These are phyloP conservation scores for Pestalotiopsis sp. DNA, from an alignment of 2,329 filamentous ascomycete genomes.

Conservation along the genomic window DNA sequence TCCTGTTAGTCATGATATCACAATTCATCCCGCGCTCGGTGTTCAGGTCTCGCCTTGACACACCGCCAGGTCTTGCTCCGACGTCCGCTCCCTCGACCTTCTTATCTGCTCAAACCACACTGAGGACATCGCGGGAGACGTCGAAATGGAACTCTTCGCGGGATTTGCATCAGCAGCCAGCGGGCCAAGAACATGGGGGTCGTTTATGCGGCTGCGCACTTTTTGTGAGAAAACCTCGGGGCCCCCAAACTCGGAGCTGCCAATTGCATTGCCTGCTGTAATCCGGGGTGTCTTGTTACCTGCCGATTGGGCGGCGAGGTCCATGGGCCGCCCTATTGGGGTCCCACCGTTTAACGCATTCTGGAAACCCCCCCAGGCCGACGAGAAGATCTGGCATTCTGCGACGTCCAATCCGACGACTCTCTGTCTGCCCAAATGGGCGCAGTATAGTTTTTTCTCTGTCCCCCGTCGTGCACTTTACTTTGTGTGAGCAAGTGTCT, in stretches of 20 bases:
- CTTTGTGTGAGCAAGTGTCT: background rate
- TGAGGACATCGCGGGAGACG: background rate
- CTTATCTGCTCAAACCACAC: background rate
- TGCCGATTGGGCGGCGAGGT: background rate
- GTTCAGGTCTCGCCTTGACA: background rate
- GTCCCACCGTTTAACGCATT: background rate
- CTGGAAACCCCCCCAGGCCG: background rate
- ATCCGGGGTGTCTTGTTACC: background rate
- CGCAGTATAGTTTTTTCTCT: background rate
- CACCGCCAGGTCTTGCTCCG: conserved; percentile 1
- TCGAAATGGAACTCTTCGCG: background rate
- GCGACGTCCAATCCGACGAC: background rate
- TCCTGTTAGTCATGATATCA: conserved; percentile 6
- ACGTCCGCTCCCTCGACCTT: background rate
- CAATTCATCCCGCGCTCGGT: background rate
- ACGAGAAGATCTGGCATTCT: background rate
- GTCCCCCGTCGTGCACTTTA: background rate
- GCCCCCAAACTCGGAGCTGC: background rate
- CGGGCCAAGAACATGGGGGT: background rate
- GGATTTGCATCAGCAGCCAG: background rate
- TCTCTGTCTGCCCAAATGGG: background rate
- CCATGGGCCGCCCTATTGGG: background rate
- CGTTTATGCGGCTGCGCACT: background rate
- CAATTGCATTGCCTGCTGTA: background rate
- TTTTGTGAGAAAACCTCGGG: background rate